These are phyloP conservation scores for Amphichorda felina DNA, from an alignment of 2,329 filamentous ascomycete species.

Conservation along the genomic window DNA sequence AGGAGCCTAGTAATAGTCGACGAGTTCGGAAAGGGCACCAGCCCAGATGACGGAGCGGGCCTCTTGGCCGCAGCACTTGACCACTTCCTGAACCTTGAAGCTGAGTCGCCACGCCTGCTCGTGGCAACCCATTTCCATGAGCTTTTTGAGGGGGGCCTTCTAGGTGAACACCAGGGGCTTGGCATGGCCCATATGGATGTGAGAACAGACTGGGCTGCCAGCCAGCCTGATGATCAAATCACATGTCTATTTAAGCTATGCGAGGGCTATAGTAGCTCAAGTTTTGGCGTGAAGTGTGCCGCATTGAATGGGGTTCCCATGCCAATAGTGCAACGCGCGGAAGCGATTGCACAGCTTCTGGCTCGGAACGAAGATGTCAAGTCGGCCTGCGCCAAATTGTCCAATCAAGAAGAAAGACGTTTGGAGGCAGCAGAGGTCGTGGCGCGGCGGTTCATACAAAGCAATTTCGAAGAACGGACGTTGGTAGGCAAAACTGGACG, in stretches of 20 bases:
- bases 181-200: constrained; percentile 64
- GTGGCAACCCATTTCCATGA: constrained; percentile 58
- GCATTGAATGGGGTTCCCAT: constrained; percentile 72
- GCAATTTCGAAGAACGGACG: constrained; percentile 7
- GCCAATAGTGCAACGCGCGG: constrained; percentile 62
- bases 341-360: constrained; percentile 56
- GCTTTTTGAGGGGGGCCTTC: constrained; percentile 53
- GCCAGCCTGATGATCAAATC: constrained; percentile 47
- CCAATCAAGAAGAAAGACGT: constrained; percentile 47
- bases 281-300: constrained; percentile 79
- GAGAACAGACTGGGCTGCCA: constrained; percentile 38
- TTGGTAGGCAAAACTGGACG: too few relatives aligned
- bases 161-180: constrained; percentile 38
- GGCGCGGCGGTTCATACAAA: constrained; percentile 44
- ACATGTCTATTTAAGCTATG: constrained; percentile 63
- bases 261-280: constrained; percentile 60
- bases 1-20: constrained; percentile 81
- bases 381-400: constrained; percentile 57
- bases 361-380: constrained; percentile 66
- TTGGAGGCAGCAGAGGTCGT: constrained; percentile 55
- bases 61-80: constrained; percentile 44
- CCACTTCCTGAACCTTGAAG: constrained; percentile 37
- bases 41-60: constrained; percentile 43
- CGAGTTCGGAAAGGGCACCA: constrained; percentile 68
- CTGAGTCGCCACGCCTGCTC: constrained; percentile 41